These are phyloP conservation scores for Boechera stricta DNA, from an alignment of 345 rosid genomes.

Conservation along the genomic window DNA sequence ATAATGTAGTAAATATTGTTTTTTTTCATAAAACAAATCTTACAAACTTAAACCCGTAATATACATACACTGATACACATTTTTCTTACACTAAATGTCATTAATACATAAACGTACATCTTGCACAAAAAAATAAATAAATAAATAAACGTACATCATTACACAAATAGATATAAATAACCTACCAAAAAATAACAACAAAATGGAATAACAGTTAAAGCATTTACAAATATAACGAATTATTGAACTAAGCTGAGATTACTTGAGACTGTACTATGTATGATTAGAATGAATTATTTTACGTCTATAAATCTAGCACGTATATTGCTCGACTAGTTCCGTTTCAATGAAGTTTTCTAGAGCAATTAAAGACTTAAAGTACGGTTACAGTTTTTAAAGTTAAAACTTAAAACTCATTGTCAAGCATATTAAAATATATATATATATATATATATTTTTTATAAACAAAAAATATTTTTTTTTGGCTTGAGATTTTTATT, in stretches of 20 bases:
- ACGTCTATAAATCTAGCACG: slow-evolving; percentile 4
- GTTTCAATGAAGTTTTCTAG: background rate
- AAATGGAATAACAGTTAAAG: background rate
- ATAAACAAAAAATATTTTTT: background rate
- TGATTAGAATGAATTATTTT: background rate
- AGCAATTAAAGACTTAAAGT: background rate
- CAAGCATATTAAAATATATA: background rate
- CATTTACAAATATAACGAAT: background rate
- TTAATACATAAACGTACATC: background rate
- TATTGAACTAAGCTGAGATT: background rate
- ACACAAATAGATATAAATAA: background rate
- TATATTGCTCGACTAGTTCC: background rate
- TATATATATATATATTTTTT: no score
- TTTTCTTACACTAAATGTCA: background rate
- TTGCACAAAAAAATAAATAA: background rate
- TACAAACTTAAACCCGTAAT: no score
- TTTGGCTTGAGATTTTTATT: background rate
- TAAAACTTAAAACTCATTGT: background rate
- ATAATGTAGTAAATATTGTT: no score
- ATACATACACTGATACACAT: background rate
- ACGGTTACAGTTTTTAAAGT: background rate
- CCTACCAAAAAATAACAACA: background rate
- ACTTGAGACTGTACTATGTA: background rate
- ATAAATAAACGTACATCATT: background rate
- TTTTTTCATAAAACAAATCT: background rate